Conservation (phyloP, 768 basidiomycete genomes). For the Rhodotorula toruloides region DNA sequence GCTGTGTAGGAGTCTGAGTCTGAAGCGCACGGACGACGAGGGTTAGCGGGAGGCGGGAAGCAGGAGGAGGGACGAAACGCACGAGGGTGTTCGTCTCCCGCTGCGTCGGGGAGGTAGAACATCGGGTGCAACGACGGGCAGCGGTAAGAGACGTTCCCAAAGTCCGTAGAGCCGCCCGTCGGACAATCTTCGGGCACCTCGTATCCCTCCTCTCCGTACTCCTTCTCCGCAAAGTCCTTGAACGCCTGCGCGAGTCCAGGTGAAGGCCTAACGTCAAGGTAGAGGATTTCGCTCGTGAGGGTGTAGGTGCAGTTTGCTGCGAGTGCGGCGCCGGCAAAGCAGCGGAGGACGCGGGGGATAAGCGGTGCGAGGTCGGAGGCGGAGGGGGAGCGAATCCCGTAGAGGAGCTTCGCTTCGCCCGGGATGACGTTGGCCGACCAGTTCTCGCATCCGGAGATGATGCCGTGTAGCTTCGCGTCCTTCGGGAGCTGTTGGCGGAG, state of each 20-base stretch:
- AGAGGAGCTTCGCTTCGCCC: not conserved
- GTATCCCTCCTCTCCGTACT: not conserved
- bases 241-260: not conserved
- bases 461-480: not conserved
- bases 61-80: not conserved
- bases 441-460: not conserved
- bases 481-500: constrained; percentile 1
- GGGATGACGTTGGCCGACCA: constrained; percentile 1
- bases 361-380: not conserved
- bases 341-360: constrained; percentile 1
- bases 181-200: not conserved
- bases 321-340: constrained; percentile 1
- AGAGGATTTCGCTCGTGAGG: not conserved
- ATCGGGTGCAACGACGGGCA: not conserved
- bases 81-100: not conserved
- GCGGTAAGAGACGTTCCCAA: not conserved
- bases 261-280: not conserved
- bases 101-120: not conserved
- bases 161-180: not conserved
- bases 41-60: not conserved
- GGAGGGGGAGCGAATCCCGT: not conserved
- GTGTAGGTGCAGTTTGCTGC: not conserved
- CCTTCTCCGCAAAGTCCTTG: not conserved
- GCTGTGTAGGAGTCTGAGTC: not conserved
- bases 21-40: not conserved